Conservation (phyloP, 1,139 yeast species). For the Citeromyces siamensis region DNA sequence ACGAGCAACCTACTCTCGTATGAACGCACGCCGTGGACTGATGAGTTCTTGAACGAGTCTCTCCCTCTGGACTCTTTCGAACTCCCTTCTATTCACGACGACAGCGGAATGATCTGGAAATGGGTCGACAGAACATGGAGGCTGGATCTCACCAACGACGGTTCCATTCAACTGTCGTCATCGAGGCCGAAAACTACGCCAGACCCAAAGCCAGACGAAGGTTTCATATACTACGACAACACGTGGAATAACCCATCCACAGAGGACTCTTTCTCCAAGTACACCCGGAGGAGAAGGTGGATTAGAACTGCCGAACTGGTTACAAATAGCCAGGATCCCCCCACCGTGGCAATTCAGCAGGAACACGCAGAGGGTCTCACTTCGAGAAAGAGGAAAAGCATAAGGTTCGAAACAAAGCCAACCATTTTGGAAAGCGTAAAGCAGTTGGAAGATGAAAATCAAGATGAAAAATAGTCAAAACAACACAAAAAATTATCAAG, state of each 20-base stretch:
- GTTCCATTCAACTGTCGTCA: constrained; percentile 60
- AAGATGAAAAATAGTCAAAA: constrained; percentile 2
- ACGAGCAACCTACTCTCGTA: constrained; percentile 82
- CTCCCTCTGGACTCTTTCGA: constrained; percentile 66
- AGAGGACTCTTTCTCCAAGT: constrained; percentile 81
- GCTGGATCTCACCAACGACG: constrained; percentile 80
- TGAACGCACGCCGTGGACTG: constrained; percentile 96
- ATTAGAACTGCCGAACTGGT: constrained; percentile 85
- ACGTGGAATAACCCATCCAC: constrained; percentile 90
- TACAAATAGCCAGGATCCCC: background rate
- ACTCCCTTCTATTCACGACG: constrained; percentile 57
- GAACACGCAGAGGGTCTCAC: background rate
- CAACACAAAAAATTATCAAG: constrained; percentile 2
- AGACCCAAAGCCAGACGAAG: constrained; percentile 72
- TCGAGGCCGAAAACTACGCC: constrained; percentile 62
- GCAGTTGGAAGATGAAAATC: constrained; percentile 1
- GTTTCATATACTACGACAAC: constrained; percentile 80
- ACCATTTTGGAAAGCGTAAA: constrained; percentile 4
- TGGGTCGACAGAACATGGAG: constrained; percentile 95
- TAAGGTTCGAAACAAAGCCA: constrained; percentile 4
- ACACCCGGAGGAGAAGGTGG: constrained; percentile 94
- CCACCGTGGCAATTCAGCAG: background rate
- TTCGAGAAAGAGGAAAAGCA: constrained; percentile 4
- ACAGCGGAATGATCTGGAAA: constrained; percentile 71
- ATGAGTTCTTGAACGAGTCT: constrained; percentile 82